Evolutionary conservation across 1,284 basidiomycete species (phyloP).

Genomic region (Pascua guehoae): DNA sequence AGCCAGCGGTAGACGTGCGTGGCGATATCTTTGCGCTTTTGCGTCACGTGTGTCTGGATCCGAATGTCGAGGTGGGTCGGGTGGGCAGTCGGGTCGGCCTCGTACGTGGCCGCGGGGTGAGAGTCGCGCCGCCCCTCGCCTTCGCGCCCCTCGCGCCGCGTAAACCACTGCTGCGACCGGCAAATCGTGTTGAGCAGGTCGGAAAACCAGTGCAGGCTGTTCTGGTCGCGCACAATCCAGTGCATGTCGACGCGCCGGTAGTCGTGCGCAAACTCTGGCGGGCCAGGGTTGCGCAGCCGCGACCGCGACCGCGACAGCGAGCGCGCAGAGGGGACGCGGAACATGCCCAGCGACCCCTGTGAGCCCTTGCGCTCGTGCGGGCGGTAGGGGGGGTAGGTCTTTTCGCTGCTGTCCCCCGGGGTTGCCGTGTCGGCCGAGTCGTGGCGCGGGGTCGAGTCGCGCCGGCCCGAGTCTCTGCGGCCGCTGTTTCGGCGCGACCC

Average conservation of each 20-base stretch:
- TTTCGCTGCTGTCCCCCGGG: neutral
- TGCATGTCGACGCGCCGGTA: conserved; percentile 33
- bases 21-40: conserved; percentile 22
- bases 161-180: conserved; percentile 24
- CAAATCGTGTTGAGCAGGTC: conserved; percentile 28
- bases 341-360: too few relatives aligned
- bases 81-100: conserved; percentile 7
- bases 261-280: conserved; percentile 11
- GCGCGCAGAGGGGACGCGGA: neutral
- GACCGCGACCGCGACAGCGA: conserved; percentile 3
- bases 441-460: too few relatives aligned
- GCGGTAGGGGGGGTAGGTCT: neutral
- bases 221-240: conserved; percentile 31
- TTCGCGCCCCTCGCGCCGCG: neutral
- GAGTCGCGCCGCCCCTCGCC: too few relatives aligned
- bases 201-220: conserved; percentile 30
- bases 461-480: too few relatives aligned
- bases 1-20: conserved; percentile 33
- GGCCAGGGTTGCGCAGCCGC: conserved; percentile 5
- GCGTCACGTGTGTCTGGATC: conserved; percentile 28
- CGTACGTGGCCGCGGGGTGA: too few relatives aligned
- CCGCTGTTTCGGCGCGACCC: too few relatives aligned
- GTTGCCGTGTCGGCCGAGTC: neutral
- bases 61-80: conserved; percentile 30
- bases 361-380: neutral